Evolutionary conservation across 768 basidiomycete species (phyloP).

Genomic region (Hygrocybe punicea): DNA sequence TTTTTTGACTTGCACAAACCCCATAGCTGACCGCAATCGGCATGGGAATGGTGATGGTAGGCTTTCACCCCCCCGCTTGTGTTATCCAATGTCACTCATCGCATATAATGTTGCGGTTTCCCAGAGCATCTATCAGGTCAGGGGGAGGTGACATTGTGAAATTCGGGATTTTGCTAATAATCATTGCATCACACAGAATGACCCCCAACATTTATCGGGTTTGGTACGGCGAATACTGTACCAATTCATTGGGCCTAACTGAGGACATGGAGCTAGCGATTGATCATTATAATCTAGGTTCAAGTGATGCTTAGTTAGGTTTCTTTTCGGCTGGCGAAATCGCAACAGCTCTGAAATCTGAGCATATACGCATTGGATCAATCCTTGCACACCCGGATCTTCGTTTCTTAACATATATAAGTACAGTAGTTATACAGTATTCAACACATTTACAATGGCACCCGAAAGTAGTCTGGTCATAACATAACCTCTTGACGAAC

Average conservation of each 20-base stretch:
- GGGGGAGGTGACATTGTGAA: not conserved
- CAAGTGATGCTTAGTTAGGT: too few relatives aligned
- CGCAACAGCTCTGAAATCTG: too few relatives aligned
- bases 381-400: too few relatives aligned
- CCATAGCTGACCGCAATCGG: conserved; percentile 62
- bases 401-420: too few relatives aligned
- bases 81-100: too few relatives aligned
- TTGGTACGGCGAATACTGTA: conserved; percentile 78
- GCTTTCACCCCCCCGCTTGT: conserved; percentile 21
- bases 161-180: not conserved
- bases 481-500: too few relatives aligned
- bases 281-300: not conserved
- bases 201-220: conserved; percentile 79
- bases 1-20: not conserved
- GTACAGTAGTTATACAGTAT: too few relatives aligned
- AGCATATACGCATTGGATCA: too few relatives aligned
- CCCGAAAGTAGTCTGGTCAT: too few relatives aligned
- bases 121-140: conserved; percentile 72
- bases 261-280: not conserved
- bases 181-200: conserved; percentile 30
- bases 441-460: too few relatives aligned
- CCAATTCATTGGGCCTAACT: conserved; percentile 89
- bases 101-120: conserved; percentile 4
- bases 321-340: too few relatives aligned
- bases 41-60: conserved; percentile 89